These are phyloP conservation scores for Poteriospumella lacustris DNA, from an alignment of 108 stramenopile genomes.

Conservation along the genomic window DNA sequence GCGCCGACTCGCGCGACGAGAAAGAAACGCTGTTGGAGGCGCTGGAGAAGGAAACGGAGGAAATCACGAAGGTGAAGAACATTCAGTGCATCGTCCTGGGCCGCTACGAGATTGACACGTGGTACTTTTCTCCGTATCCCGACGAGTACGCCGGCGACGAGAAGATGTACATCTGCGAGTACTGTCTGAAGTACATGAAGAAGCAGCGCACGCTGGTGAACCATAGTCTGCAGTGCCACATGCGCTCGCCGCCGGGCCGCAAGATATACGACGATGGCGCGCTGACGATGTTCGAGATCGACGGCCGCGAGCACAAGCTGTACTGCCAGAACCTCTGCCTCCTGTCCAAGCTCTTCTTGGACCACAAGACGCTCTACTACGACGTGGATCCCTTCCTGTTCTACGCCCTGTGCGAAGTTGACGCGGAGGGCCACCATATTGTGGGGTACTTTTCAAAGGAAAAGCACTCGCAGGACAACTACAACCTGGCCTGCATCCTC, in stretches of 20 bases:
- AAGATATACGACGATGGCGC: constrained; percentile 24
- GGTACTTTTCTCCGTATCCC: constrained; percentile 50
- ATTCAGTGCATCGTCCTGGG: constrained; percentile 87
- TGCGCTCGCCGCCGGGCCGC: neutral
- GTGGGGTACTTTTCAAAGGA: constrained; percentile 98
- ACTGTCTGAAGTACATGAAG: constrained; percentile 24
- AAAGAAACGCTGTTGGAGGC: constrained; percentile 31
- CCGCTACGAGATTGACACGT: constrained; percentile 76
- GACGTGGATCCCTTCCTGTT: constrained; percentile 97
- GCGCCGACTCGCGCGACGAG: constrained; percentile 2
- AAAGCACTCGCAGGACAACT: constrained; percentile 70
- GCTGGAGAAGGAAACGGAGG: constrained; percentile 83
- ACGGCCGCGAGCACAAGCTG: constrained; percentile 62
- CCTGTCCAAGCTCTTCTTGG: constrained; percentile 94
- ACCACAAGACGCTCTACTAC: constrained; percentile 99
- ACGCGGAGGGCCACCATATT: constrained; percentile 76
- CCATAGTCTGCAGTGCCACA: neutral
- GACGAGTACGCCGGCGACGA: constrained; percentile 24
- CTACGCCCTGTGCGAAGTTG: constrained; percentile 92
- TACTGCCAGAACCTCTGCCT: constrained; percentile 97
- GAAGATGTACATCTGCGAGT: constrained; percentile 13
- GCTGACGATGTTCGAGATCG: constrained; percentile 51
- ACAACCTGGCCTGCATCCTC: constrained; percentile 96
- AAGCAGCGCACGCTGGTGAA: constrained; percentile 2
- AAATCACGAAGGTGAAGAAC: constrained; percentile 91